Conservation (phyloP, 495 filamentous ascomycete genomes). For the Opeltia flavorubescens region DNA sequence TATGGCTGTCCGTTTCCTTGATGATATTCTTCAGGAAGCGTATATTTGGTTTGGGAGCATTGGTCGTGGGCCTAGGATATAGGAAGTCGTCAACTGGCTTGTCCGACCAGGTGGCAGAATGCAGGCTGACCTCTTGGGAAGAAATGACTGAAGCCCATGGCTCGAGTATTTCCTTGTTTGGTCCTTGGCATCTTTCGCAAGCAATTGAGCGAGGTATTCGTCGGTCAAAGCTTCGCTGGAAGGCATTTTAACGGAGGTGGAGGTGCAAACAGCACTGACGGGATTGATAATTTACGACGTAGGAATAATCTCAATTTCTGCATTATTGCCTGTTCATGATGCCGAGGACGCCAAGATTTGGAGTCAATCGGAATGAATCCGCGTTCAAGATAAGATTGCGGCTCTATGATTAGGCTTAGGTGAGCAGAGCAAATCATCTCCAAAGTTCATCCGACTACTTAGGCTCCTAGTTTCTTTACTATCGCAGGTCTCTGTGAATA, state of each 20-base stretch:
- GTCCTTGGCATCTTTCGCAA: constrained; percentile 59
- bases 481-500: too few species aligned
- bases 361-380: too few species aligned
- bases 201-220: constrained; percentile 58
- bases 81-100: background rate
- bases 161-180: constrained; percentile 57
- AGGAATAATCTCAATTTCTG: background rate
- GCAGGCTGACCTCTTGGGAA: constrained; percentile 46
- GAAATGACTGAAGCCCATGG: constrained; percentile 56
- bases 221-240: constrained; percentile 26
- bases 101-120: background rate
- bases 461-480: too few species aligned
- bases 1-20: constrained; percentile 76
- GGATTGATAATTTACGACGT: background rate
- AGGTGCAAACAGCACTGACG: background rate
- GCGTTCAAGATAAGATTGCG: too few species aligned
- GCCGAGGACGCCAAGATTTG: too few species aligned
- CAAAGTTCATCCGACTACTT: too few species aligned
- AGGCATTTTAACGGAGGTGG: constrained; percentile 13
- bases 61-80: constrained; percentile 32
- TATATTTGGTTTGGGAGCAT: constrained; percentile 81
- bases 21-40: constrained; percentile 81
- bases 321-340: background rate
- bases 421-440: too few species aligned
- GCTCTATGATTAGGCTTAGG: too few species aligned